A percentile compares a stretch with the other conserved stretches of the same genome.
These are phyloP conservation scores for Rutstroemia sp. DNA, from an alignment of 2,329 filamentous ascomycete genomes.

Conservation along the genomic window DNA sequence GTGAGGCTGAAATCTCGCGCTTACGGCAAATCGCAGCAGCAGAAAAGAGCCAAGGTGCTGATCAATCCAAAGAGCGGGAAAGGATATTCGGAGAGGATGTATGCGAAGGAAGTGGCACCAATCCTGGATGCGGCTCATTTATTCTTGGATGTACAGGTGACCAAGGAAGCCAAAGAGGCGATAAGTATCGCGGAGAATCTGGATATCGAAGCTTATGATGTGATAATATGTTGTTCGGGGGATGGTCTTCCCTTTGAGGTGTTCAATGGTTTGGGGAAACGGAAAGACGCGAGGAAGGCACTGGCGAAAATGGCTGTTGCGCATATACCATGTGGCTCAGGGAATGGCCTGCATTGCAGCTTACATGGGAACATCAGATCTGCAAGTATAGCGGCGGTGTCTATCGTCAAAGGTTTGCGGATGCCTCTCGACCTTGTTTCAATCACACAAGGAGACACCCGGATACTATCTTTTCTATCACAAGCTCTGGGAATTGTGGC, in stretches of 20 bases:
- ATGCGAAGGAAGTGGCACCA: slow-evolving; percentile 66
- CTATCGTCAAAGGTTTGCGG: slow-evolving; percentile 73
- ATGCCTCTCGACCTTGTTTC: slow-evolving; percentile 80
- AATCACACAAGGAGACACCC: slow-evolving; percentile 67
- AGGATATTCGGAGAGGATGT: slow-evolving; percentile 63
- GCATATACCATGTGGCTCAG: slow-evolving; percentile 82
- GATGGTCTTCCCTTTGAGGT: slow-evolving; percentile 87
- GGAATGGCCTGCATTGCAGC: slow-evolving; percentile 86
- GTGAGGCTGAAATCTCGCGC: slow-evolving; percentile 55
- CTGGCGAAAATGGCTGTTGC: slow-evolving; percentile 69
- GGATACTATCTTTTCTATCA: slow-evolving; percentile 77
- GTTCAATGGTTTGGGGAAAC: slow-evolving; percentile 79
- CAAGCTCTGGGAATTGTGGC: slow-evolving; percentile 84
- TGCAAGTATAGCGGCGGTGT: slow-evolving; percentile 61
- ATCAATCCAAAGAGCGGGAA: slow-evolving; percentile 86
- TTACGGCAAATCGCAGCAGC: slow-evolving; percentile 58
- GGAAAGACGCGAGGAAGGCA: slow-evolving; percentile 64
- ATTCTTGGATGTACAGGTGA: slow-evolving; percentile 63
- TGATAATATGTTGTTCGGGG: slow-evolving; percentile 79
- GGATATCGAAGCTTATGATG: slow-evolving; percentile 72
- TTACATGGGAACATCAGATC: slow-evolving; percentile 56
- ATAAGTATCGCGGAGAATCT: slow-evolving; percentile 66
- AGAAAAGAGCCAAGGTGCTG: slow-evolving; percentile 75
- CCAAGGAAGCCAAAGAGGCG: slow-evolving; percentile 66
- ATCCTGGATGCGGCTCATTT: slow-evolving; percentile 76